Percentiles rank a stretch among this genome's conserved stretches.
phyloP scores from a whole-genome alignment of 1,284 basidiomycete species.

The Ustilago bromivora region DNA sequence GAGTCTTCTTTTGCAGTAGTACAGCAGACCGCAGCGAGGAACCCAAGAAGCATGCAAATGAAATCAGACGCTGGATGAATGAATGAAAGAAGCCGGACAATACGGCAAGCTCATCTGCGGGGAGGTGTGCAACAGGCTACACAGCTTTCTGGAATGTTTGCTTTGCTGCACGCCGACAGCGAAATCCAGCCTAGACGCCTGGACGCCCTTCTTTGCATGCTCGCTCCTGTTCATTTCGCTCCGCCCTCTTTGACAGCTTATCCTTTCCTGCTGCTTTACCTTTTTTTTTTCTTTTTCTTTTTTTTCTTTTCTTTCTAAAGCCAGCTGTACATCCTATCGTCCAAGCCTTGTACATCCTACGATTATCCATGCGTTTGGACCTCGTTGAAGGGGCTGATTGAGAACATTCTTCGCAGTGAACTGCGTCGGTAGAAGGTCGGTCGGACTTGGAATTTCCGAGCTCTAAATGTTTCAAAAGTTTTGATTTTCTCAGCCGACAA shows the following conservation, averaged over 20 bases:
- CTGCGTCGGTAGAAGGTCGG: neutral
- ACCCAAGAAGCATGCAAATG: neutral
- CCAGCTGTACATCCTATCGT: neutral
- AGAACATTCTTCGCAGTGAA: neutral
- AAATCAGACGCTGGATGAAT: no score
- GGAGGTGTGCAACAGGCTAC: no score
- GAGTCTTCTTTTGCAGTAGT: neutral
- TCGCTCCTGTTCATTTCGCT: neutral
- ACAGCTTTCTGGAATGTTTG: constrained; percentile 7
- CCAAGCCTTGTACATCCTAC: no score
- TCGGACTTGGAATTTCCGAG: constrained; percentile 18
- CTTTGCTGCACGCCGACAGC: constrained; percentile 10
- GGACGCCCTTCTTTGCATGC: neutral
- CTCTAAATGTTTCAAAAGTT: constrained; percentile 16
- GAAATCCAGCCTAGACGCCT: neutral
- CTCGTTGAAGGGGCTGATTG: neutral
- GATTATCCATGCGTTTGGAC: no score
- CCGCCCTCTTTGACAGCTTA: constrained; percentile 4
- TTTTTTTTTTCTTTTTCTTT: neutral
- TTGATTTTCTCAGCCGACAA: neutral
- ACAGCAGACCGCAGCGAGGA: neutral
- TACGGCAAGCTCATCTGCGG: no score
- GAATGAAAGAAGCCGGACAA: neutral
- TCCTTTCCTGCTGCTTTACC: no score
- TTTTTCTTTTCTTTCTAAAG: neutral